Conservation (phyloP, 148 eudicot genomes). For the Persicaria tinctoria region DNA sequence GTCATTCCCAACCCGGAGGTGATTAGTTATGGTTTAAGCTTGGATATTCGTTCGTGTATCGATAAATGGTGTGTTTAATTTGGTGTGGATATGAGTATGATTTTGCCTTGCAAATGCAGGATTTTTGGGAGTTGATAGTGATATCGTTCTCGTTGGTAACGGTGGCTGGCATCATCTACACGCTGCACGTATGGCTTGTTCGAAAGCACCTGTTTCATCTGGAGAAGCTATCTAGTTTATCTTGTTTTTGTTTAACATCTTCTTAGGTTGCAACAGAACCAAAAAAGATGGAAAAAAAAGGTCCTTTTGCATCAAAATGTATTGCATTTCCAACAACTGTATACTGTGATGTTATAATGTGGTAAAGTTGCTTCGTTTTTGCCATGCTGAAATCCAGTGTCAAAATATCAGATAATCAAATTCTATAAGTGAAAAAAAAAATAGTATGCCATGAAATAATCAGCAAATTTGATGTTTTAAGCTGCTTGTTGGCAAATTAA, state of each 20-base stretch:
- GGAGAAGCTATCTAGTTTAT: conserved; percentile 39
- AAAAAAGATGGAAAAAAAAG: too few relatives aligned
- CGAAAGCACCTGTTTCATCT: conserved; percentile 72
- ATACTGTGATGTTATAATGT: too few relatives aligned
- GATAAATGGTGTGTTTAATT: neutral
- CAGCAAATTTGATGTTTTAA: too few relatives aligned
- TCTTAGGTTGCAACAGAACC: neutral
- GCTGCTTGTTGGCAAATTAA: too few relatives aligned
- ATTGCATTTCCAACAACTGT: too few relatives aligned
- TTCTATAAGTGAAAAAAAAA: too few relatives aligned
- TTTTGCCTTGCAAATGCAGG: conserved; percentile 31
- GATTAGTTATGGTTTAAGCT: neutral
- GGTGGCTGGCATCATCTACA: conserved; percentile 56
- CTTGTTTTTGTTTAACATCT: neutral
- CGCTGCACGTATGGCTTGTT: conserved; percentile 53
- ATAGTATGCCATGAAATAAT: too few relatives aligned
- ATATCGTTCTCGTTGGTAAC: conserved; percentile 57
- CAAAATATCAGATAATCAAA: too few relatives aligned
- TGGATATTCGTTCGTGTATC: neutral
- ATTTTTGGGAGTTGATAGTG: conserved; percentile 70
- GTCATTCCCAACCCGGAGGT: conserved; percentile 83
- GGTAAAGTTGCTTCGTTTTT: too few relatives aligned
- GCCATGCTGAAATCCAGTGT: too few relatives aligned
- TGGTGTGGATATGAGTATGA: neutral
- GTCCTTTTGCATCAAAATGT: too few relatives aligned